A percentile compares a stretch with the other conserved stretches of the same genome.
phyloP scores from a whole-genome alignment of 441 rosid species.

The Metrosideros polymorpha region DNA sequence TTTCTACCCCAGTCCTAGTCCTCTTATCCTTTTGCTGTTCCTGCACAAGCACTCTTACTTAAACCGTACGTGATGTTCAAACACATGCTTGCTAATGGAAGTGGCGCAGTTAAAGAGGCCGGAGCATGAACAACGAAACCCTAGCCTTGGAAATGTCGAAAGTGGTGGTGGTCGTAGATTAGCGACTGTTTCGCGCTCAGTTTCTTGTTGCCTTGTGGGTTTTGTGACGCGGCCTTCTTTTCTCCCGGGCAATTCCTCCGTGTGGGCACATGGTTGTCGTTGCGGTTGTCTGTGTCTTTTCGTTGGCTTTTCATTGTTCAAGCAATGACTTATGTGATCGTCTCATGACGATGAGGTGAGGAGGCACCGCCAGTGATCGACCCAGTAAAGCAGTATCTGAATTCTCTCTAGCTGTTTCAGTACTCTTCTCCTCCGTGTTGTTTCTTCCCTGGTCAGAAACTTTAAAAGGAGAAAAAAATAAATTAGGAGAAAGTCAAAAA shows the following conservation, averaged over 20 bases:
- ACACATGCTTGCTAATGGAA: neutral
- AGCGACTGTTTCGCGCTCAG: neutral
- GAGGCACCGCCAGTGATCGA: neutral
- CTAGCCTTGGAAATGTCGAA: constrained; percentile 49
- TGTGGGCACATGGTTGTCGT: neutral
- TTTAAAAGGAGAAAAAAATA: constrained; percentile 21
- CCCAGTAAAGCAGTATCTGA: neutral
- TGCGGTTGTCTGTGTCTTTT: neutral
- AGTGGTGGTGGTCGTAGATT: constrained; percentile 11
- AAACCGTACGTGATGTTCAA: neutral
- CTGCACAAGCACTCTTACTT: neutral
- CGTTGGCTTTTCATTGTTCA: neutral
- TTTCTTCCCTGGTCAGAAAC: neutral
- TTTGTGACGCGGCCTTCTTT: neutral
- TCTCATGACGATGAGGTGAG: neutral
- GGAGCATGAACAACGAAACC: constrained; percentile 28
- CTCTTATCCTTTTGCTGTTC: neutral
- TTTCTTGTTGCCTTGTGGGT: neutral
- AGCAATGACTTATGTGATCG: neutral
- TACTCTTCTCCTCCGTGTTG: constrained; percentile 10
- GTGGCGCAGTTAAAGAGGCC: neutral
- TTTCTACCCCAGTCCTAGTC: neutral
- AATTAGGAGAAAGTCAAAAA: constrained; percentile 24
- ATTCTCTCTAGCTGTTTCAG: constrained; percentile 7
- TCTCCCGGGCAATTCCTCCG: neutral